Evolutionary conservation across 495 filamentous ascomycete genomes (phyloP), one percentile per base, ranked within the genome.

Genomic region (Darksidea phi): DNA sequence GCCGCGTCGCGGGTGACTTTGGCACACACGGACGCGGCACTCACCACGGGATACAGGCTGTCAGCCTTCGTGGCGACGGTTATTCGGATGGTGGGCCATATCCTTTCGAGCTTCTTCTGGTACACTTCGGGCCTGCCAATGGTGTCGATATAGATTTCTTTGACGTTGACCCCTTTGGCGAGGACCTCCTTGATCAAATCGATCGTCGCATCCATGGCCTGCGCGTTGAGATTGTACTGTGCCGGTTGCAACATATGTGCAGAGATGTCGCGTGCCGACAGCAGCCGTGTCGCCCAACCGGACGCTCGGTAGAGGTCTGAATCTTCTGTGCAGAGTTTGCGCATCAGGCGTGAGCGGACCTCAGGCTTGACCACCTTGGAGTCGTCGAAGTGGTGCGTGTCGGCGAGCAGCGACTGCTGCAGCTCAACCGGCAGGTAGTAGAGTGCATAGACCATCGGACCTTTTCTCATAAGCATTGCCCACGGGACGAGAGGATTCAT

Each of bases 21-120:
- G 23, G 94, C 94, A 66, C 88, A 93, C 5, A 98, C 91, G 65
- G 87, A 91, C 18, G 94, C 94, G 15, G 95, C 95, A 59, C 87
- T 91, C 18, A 98, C 94, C 72, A 88, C 91, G 4, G 94, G 95
- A 73, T 95, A 98, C 47, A 97, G 67, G 15, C 86, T 89, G 68
- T 98, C 94, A 2, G 95, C 94, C 80, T 97, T 97, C 76, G 96
- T 97, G 1, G 89, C 89, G 18, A 98, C 94, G 5, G 89, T 96
- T 65, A 98, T 86, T 41, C 80, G 79, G 12, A 85, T 72, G 0
- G 84, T 85, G 0, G 94, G 94, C 70, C 97, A 98, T 20, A 93
- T 78, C 32, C 85, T 78, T 73, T 92, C 88, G 38, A 98, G 76
- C 64, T 88, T 90, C 66, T 78, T 79, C 77, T 97, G 95, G 76